Conservation (phyloP, 495 filamentous ascomycete species). For the Podospora bellae-mahoneyi region DNA sequence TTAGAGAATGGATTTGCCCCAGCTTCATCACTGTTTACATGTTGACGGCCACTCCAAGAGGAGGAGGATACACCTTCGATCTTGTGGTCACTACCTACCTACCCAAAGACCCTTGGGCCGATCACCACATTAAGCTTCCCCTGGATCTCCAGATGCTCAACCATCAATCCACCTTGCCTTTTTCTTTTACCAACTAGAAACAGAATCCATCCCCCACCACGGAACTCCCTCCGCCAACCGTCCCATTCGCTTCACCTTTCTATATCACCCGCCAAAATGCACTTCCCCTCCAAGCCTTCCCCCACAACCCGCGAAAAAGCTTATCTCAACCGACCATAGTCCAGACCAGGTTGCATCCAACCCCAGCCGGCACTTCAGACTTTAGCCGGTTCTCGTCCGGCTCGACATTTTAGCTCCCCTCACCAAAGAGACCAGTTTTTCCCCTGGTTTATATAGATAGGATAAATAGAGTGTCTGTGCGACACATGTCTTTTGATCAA, state of each 20-base stretch:
- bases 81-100: too few relatives aligned
- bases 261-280: background rate
- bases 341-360: background rate
- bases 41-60: too few relatives aligned
- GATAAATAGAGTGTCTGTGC: background rate
- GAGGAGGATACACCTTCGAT: too few relatives aligned
- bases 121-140: too few relatives aligned
- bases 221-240: background rate
- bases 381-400: background rate
- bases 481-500: background rate
- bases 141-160: too few relatives aligned
- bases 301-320: background rate
- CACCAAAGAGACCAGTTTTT: background rate
- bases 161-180: too few relatives aligned
- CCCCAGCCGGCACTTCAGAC: background rate
- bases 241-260: background rate
- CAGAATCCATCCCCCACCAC: background rate
- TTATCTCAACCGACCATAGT: background rate
- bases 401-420: background rate
- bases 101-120: too few relatives aligned
- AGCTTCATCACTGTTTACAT: too few relatives aligned
- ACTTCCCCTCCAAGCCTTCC: background rate
- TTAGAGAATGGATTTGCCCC: too few relatives aligned
- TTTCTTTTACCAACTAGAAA: background rate
- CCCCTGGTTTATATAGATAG: background rate